Evolutionary conservation across 805 yeast species (phyloP).

Genomic region (Schwanniomyces yamadae): DNA sequence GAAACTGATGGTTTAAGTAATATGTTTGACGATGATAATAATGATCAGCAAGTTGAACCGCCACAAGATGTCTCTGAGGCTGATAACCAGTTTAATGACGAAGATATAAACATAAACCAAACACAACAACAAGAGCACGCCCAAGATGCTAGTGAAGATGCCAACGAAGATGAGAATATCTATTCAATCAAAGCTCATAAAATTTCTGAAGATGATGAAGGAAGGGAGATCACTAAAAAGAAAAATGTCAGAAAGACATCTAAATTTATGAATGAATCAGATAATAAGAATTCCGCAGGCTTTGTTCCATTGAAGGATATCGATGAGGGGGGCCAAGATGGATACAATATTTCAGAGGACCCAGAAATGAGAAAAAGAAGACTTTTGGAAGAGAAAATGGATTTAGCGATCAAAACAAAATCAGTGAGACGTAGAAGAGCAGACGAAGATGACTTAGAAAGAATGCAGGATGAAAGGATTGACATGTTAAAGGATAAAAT

Average conservation of each 20-base stretch:
- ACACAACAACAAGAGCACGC: neutral
- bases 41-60: neutral
- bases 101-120: no score
- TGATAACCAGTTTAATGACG: no score
- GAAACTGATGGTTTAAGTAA: slow-evolving; percentile 1
- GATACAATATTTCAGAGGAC: slow-evolving; percentile 26
- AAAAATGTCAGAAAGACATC: slow-evolving; percentile 25
- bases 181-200: slow-evolving; percentile 24
- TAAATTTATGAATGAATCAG: slow-evolving; percentile 2
- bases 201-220: slow-evolving; percentile 8
- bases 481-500: slow-evolving; percentile 79
- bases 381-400: slow-evolving; percentile 78
- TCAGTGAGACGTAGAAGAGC: slow-evolving; percentile 62
- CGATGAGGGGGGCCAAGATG: slow-evolving; percentile 3
- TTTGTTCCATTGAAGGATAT: slow-evolving; percentile 10
- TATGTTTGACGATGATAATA: neutral
- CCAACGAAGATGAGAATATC: slow-evolving; percentile 20
- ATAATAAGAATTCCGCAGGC: slow-evolving; percentile 9
- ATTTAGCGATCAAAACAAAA: slow-evolving; percentile 65
- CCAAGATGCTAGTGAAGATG: neutral
- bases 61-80: no score
- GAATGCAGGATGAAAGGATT: slow-evolving; percentile 90
- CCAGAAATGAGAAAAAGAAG: slow-evolving; percentile 56
- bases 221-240: slow-evolving; percentile 21
- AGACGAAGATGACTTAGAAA: slow-evolving; percentile 91